A percentile compares a stretch with the other conserved stretches of the same genome.
Conservation (phyloP, 257 asterid genomes). For the Ligustrum vulgare region DNA sequence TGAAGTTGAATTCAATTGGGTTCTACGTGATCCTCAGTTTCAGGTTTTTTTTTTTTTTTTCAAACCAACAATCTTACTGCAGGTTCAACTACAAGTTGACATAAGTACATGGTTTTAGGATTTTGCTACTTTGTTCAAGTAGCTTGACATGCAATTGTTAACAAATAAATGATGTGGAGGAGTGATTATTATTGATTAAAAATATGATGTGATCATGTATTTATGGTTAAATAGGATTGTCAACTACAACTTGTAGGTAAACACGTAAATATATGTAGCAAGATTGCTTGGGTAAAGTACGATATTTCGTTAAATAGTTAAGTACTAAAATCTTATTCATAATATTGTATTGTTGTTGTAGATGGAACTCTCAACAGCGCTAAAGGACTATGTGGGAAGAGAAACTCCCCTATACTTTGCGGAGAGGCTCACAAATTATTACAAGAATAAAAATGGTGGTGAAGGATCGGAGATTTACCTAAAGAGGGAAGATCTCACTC, state of each 20-base stretch:
- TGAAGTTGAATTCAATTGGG: slow-evolving; percentile 44
- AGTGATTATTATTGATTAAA: too few relatives aligned
- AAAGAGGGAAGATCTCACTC: slow-evolving; percentile 77
- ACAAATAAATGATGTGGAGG: too few relatives aligned
- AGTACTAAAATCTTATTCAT: neutral
- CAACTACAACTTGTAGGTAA: too few relatives aligned
- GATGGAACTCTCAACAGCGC: slow-evolving; percentile 50
- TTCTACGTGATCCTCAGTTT: slow-evolving; percentile 48
- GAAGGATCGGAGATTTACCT: slow-evolving; percentile 68
- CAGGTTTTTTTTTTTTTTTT: slow-evolving; percentile 39
- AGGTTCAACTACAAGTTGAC: too few relatives aligned
- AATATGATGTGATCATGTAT: too few relatives aligned
- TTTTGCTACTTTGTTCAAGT: too few relatives aligned
- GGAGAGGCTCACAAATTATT: slow-evolving; percentile 56
- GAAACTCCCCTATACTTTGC: slow-evolving; percentile 80
- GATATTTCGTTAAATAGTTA: neutral
- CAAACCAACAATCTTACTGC: too few relatives aligned
- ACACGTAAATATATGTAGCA: too few relatives aligned
- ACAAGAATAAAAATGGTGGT: slow-evolving; percentile 48
- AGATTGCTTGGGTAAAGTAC: too few relatives aligned
- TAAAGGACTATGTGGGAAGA: slow-evolving; percentile 72
- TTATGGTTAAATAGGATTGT: too few relatives aligned
- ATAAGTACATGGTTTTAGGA: too few relatives aligned
- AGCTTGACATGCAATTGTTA: too few relatives aligned
- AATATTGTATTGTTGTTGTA: slow-evolving; percentile 4